Evolutionary conservation across 495 filamentous ascomycete species (phyloP).

Genomic region (Venustampulla echinocandica): DNA sequence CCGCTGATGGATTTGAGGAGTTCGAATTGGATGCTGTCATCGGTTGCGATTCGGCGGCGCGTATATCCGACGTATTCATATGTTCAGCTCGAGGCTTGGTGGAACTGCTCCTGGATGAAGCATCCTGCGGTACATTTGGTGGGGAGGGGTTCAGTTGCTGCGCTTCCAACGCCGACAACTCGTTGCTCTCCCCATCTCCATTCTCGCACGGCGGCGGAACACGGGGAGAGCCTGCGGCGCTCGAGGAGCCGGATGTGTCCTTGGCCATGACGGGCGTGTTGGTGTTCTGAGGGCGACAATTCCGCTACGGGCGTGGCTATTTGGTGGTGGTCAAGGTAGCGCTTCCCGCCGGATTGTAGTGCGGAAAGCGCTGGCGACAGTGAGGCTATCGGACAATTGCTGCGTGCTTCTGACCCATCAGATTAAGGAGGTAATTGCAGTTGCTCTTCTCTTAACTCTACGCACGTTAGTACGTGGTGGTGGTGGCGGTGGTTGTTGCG

Average conservation of each 20-base stretch:
- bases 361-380: conserved; percentile 23
- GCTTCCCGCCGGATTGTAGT: conserved; percentile 20
- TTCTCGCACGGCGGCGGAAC: conserved; percentile 7
- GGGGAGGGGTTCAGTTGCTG: conserved; percentile 5
- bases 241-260: conserved; percentile 14
- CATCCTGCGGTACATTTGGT: conserved; percentile 1
- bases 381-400: conserved; percentile 19
- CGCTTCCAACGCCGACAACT: conserved; percentile 1
- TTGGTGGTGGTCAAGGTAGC: conserved; percentile 8
- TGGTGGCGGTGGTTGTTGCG: not conserved
- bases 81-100: conserved; percentile 17
- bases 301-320: not conserved
- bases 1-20: conserved; percentile 28
- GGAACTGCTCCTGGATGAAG: conserved; percentile 2
- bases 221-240: conserved; percentile 9
- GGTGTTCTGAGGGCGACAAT: not conserved
- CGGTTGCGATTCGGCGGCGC: conserved; percentile 28
- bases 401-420: conserved; percentile 20
- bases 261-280: conserved; percentile 18
- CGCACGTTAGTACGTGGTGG: not conserved
- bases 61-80: conserved; percentile 22
- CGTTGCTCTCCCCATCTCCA: conserved; percentile 1
- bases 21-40: conserved; percentile 36
- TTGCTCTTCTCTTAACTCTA: not conserved
- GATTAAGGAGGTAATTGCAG: conserved; percentile 2